phyloP scores from a whole-genome alignment of 768 basidiomycete species.

The Hypholoma sublateritium region DNA sequence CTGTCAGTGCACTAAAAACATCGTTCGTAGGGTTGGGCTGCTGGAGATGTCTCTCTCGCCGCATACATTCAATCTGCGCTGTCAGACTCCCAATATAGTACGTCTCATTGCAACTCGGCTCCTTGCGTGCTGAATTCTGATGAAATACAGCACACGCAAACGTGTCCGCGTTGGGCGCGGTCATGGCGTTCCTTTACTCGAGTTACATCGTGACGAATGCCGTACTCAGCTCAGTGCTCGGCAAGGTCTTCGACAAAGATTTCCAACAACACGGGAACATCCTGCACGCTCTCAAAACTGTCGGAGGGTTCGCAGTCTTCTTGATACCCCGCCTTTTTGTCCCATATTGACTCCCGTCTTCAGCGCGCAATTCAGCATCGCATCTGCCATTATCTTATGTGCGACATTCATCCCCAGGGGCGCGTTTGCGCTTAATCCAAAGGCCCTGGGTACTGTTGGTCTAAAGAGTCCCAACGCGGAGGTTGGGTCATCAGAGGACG shows the following conservation, averaged over 20 bases:
- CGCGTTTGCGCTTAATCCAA: constrained; percentile 32
- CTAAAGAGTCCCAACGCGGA: neutral
- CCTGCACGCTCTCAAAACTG: constrained; percentile 18
- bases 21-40: constrained; percentile 29
- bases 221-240: constrained; percentile 27
- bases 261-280: constrained; percentile 21
- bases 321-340: neutral
- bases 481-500: neutral
- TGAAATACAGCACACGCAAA: constrained; percentile 20
- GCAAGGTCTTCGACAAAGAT: constrained; percentile 31
- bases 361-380: constrained; percentile 29
- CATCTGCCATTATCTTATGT: constrained; percentile 24
- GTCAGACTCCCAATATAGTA: constrained; percentile 26
- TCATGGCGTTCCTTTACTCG: constrained; percentile 34
- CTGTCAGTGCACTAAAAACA: neutral
- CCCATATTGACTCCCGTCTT: neutral
- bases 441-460: constrained; percentile 18
- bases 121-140: neutral
- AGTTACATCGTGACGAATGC: constrained; percentile 33
- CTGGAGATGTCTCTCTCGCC: constrained; percentile 34
- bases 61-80: constrained; percentile 32
- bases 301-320: constrained; percentile 25
- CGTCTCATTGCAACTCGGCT: neutral
- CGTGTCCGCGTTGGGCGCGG: constrained; percentile 30
- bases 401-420: constrained; percentile 31